Conservation (phyloP, 2,329 filamentous ascomycete species). For the Didymella arachidicola region DNA sequence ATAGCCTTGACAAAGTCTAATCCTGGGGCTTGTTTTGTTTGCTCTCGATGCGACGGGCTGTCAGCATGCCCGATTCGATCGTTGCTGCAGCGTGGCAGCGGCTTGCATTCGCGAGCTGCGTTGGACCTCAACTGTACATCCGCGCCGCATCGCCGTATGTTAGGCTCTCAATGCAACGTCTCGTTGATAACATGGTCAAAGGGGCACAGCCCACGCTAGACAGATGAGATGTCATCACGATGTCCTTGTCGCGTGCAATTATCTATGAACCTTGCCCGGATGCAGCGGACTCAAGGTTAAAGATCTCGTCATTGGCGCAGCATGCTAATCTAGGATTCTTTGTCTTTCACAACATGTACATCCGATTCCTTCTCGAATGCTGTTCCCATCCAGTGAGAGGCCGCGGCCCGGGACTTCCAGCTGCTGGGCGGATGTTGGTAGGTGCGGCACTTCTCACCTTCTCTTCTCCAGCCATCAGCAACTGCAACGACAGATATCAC, state of each 20-base stretch:
- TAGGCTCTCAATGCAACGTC: slow-evolving; percentile 20
- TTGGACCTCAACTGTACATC: slow-evolving; percentile 7
- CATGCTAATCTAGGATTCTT: neutral
- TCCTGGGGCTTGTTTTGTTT: neutral
- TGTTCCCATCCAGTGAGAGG: slow-evolving; percentile 9
- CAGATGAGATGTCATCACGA: neutral
- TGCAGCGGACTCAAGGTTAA: neutral
- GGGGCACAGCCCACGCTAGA: slow-evolving; percentile 5
- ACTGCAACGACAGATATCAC: slow-evolving; percentile 1
- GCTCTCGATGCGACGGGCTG: neutral
- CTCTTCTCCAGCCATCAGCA: neutral
- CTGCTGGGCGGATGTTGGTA: neutral
- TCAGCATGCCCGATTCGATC: slow-evolving; percentile 7
- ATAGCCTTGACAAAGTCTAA: slow-evolving; percentile 7
- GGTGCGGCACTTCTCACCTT: neutral
- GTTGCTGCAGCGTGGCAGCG: slow-evolving; percentile 13
- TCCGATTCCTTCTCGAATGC: neutral
- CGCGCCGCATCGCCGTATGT: slow-evolving; percentile 26
- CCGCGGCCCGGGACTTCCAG: neutral
- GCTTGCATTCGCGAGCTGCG: slow-evolving; percentile 25
- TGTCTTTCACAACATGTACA: neutral
- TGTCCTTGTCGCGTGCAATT: neutral
- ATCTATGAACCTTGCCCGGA: neutral
- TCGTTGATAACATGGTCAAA: slow-evolving; percentile 6
- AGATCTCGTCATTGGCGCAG: neutral